Percentiles rank a stretch among this genome's conserved stretches.
phyloP scores from a whole-genome alignment of 148 eudicot species.

The Amaranthus palmeri region DNA sequence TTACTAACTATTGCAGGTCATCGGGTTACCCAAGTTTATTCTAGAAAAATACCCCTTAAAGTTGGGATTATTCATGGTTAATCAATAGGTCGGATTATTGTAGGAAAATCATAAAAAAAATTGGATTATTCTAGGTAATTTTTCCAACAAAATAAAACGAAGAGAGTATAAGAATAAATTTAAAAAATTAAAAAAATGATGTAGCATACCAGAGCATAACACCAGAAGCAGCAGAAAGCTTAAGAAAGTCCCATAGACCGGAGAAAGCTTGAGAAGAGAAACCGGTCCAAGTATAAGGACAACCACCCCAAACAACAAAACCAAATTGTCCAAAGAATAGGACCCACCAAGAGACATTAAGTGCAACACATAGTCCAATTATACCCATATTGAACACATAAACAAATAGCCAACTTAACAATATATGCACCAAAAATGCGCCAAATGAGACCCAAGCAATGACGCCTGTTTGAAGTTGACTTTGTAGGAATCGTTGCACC shows the following conservation, averaged over 20 bases:
- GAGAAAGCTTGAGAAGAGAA: constrained; percentile 48
- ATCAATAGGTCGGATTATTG: too few relatives aligned
- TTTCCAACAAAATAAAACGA: too few relatives aligned
- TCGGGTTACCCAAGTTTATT: too few relatives aligned
- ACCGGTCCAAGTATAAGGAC: constrained; percentile 58
- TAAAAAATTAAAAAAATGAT: not conserved
- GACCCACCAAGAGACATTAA: constrained; percentile 55
- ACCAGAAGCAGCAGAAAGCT: constrained; percentile 58
- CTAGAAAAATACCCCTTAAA: too few relatives aligned
- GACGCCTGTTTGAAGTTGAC: constrained; percentile 49
- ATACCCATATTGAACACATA: constrained; percentile 38
- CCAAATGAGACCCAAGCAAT: constrained; percentile 46
- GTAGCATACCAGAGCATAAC: constrained; percentile 57
- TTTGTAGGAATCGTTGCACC: constrained; percentile 48
- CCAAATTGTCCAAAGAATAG: constrained; percentile 31
- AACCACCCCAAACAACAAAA: constrained; percentile 45
- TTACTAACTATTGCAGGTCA: too few relatives aligned
- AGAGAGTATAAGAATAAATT: too few relatives aligned
- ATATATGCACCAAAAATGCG: constrained; percentile 28
- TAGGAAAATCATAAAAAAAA: too few relatives aligned
- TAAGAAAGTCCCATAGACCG: constrained; percentile 61
- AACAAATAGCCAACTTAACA: constrained; percentile 41
- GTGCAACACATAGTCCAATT: constrained; percentile 36
- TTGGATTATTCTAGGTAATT: too few relatives aligned
- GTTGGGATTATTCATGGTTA: too few relatives aligned